Percentiles rank a stretch among this genome's conserved stretches.
These are phyloP conservation scores for Exutisphaerella laricina DNA, from an alignment of 2,329 filamentous ascomycete species.

Conservation along the genomic window DNA sequence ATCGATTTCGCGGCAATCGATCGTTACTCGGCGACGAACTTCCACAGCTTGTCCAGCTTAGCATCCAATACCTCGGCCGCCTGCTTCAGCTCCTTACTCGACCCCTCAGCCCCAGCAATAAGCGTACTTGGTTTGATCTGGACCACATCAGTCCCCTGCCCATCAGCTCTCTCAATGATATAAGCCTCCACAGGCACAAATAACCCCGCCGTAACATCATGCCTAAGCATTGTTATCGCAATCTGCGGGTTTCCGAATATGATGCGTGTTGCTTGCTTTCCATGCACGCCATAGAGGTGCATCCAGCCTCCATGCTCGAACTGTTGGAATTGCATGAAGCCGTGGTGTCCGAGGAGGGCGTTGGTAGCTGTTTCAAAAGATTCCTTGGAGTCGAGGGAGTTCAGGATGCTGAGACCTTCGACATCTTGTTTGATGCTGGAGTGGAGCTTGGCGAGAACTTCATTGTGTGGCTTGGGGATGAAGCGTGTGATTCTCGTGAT, in stretches of 20 bases:
- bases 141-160: conserved; percentile 14
- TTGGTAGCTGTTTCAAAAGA: conserved; percentile 11
- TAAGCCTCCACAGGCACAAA: conserved; percentile 18
- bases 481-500: conserved; percentile 14
- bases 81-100: conserved; percentile 8
- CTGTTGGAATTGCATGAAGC: conserved; percentile 15
- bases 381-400: conserved; percentile 14
- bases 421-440: conserved; percentile 14
- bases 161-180: conserved; percentile 13
- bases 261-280: conserved; percentile 10
- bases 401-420: conserved; percentile 12
- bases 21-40: conserved; percentile 12
- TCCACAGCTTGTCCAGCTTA: conserved; percentile 16
- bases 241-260: conserved; percentile 17
- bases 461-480: conserved; percentile 11
- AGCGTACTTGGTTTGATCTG: conserved; percentile 16
- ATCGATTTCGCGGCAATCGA: too few species aligned
- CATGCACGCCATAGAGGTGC: conserved; percentile 11
- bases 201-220: conserved; percentile 17
- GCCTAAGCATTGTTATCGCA: conserved; percentile 15
- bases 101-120: conserved; percentile 14
- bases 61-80: conserved; percentile 14
- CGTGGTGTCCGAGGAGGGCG: conserved; percentile 14
- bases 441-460: conserved; percentile 14
- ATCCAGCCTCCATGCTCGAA: conserved; percentile 16